Evolutionary conservation across 148 eudicot species (phyloP).

Genomic region (Oxyria digyna): DNA sequence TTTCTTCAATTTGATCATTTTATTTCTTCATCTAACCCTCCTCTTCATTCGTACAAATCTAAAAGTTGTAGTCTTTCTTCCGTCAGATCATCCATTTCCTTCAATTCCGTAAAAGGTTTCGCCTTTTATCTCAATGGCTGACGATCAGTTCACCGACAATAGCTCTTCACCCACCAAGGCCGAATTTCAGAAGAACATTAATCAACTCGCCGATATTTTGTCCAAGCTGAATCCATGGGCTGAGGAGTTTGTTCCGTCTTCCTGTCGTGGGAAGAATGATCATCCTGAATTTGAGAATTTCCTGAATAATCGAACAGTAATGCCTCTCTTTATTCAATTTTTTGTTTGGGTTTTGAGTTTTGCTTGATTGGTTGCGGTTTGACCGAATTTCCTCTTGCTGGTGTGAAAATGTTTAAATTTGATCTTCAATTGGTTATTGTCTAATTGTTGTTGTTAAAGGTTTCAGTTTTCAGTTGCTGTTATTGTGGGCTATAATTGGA

Average conservation of each 20-base stretch:
- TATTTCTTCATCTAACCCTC: too few relatives aligned
- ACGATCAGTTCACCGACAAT: constrained; percentile 20
- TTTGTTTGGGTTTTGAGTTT: background rate
- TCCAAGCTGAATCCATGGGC: constrained; percentile 83
- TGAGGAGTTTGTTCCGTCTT: constrained; percentile 62
- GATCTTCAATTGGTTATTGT: background rate
- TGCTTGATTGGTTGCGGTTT: background rate
- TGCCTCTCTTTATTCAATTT: background rate
- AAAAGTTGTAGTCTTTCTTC: background rate
- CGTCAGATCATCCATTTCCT: background rate
- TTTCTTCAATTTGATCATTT: background rate
- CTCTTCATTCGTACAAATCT: background rate
- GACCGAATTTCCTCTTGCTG: background rate
- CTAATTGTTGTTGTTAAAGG: background rate
- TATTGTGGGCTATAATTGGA: background rate
- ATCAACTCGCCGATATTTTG: constrained; percentile 62
- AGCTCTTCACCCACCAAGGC: constrained; percentile 35
- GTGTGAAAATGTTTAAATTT: background rate
- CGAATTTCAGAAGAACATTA: constrained; percentile 55
- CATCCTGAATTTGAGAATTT: constrained; percentile 27
- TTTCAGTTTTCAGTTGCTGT: background rate
- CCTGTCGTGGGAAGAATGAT: constrained; percentile 20
- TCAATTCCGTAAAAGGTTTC: background rate
- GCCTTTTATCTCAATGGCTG: constrained; percentile 22
- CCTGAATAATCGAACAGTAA: constrained; percentile 57